Evolutionary conservation across 495 filamentous ascomycete species (phyloP).

Genomic region (Aspergillus funiculosus): DNA sequence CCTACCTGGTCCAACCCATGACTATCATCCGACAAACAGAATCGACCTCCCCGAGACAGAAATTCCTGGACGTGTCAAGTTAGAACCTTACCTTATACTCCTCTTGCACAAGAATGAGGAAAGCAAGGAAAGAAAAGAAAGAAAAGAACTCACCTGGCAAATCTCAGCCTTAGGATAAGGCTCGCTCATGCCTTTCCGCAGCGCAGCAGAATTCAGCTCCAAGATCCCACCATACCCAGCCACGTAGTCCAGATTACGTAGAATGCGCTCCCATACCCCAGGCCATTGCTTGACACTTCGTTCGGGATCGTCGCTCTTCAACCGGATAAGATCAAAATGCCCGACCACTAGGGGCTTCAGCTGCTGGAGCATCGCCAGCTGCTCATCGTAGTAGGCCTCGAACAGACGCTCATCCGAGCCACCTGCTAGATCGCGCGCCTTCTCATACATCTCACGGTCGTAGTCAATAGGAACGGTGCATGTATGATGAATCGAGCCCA

Average conservation of each 20-base stretch:
- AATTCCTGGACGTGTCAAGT: conserved; percentile 45
- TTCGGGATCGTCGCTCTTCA: conserved; percentile 65
- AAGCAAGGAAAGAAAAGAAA: conserved; percentile 10
- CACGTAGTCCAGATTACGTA: conserved; percentile 68
- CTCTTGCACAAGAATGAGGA: not conserved
- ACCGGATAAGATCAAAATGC: conserved; percentile 86
- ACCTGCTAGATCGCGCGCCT: conserved; percentile 52
- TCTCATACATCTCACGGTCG: conserved; percentile 59
- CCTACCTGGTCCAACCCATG: conserved; percentile 78
- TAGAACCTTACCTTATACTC: conserved; percentile 2
- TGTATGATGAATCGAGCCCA: conserved; percentile 89
- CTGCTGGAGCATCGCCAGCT: conserved; percentile 71
- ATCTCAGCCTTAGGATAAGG: conserved; percentile 81
- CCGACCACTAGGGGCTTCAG: conserved; percentile 76
- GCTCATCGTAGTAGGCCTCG: conserved; percentile 78
- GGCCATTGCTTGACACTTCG: conserved; percentile 48
- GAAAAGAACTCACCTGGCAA: conserved; percentile 55
- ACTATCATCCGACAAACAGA: conserved; percentile 87
- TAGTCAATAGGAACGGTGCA: conserved; percentile 85
- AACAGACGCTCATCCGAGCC: conserved; percentile 67
- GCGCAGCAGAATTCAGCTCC: conserved; percentile 78
- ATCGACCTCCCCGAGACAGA: conserved; percentile 61
- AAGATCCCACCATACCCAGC: conserved; percentile 70
- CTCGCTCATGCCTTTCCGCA: conserved; percentile 85
- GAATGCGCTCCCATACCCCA: conserved; percentile 65